Conservation (phyloP, 495 filamentous ascomycete species). For the Aspergillus sclerotiicarbonarius region DNA sequence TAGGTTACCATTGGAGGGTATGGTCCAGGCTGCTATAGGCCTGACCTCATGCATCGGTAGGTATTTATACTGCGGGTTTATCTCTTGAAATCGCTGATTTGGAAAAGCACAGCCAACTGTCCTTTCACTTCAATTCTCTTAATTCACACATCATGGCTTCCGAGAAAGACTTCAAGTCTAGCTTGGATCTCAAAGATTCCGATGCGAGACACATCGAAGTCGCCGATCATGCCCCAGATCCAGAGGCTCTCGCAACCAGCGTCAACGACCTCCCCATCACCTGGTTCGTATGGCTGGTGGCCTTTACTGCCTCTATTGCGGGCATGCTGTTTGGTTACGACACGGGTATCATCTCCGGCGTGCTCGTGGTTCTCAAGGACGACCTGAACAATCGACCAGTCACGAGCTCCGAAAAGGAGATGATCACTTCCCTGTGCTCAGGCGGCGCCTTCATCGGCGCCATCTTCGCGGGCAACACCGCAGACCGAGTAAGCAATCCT, state of each 20-base stretch:
- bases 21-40: not conserved
- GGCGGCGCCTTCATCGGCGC: conserved; percentile 52
- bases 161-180: not conserved
- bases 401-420: conserved; percentile 38
- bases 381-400: conserved; percentile 28
- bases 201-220: conserved; percentile 6
- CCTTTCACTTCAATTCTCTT: not conserved
- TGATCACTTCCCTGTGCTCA: conserved; percentile 48
- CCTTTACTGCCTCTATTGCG: conserved; percentile 35
- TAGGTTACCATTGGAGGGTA: not conserved
- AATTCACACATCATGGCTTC: not conserved
- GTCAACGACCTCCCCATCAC: conserved; percentile 14
- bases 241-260: not conserved
- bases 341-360: conserved; percentile 48
- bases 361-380: conserved; percentile 39
- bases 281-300: conserved; percentile 36
- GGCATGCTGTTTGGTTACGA: conserved; percentile 47
- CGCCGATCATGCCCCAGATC: not conserved
- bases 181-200: not conserved
- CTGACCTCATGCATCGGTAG: no score
- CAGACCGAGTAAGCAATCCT: conserved; percentile 33
- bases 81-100: no score
- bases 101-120: not conserved
- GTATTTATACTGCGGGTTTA: no score
- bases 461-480: conserved; percentile 50